Conservation (phyloP, 106 monocot genomes). For the Triglochin maritima region DNA sequence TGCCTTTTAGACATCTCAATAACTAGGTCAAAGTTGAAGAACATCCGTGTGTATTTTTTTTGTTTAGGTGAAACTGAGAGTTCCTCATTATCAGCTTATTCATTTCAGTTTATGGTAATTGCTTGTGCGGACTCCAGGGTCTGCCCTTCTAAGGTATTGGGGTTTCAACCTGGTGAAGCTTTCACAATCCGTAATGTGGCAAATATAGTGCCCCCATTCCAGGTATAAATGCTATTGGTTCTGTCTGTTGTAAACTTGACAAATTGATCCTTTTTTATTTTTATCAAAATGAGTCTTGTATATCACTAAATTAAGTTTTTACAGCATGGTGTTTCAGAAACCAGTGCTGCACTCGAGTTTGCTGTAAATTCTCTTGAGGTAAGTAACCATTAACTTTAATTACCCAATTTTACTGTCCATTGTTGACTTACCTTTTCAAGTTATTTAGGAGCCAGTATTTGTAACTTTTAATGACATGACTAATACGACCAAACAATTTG, state of each 20-base stretch:
- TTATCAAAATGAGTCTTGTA: not conserved
- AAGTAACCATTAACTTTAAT: slow-evolving; percentile 3
- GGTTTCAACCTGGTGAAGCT: slow-evolving; percentile 92
- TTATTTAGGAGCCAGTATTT: too few species aligned
- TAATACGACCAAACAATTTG: too few species aligned
- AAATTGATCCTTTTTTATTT: slow-evolving; percentile 1
- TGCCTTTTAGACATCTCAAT: too few species aligned
- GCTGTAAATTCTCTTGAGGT: slow-evolving; percentile 80
- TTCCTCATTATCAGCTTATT: slow-evolving; percentile 11
- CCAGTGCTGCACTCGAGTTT: slow-evolving; percentile 94
- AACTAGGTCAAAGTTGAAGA: not conserved
- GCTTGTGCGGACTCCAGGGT: slow-evolving; percentile 98
- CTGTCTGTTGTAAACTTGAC: too few species aligned
- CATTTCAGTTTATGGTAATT: slow-evolving; percentile 90
- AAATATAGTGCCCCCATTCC: slow-evolving; percentile 88
- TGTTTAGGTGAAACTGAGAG: not conserved
- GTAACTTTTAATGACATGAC: too few species aligned
- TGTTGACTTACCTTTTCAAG: not conserved
- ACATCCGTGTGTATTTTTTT: not conserved
- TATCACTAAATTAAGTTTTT: slow-evolving; percentile 2
- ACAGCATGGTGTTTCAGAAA: slow-evolving; percentile 88
- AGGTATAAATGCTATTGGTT: slow-evolving; percentile 26
- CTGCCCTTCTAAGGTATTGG: slow-evolving; percentile 78
- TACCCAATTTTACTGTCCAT: not conserved
- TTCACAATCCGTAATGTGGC: slow-evolving; percentile 89